phyloP scores from a whole-genome alignment of 805 yeast species.

The Hanseniaspora lindneri region DNA sequence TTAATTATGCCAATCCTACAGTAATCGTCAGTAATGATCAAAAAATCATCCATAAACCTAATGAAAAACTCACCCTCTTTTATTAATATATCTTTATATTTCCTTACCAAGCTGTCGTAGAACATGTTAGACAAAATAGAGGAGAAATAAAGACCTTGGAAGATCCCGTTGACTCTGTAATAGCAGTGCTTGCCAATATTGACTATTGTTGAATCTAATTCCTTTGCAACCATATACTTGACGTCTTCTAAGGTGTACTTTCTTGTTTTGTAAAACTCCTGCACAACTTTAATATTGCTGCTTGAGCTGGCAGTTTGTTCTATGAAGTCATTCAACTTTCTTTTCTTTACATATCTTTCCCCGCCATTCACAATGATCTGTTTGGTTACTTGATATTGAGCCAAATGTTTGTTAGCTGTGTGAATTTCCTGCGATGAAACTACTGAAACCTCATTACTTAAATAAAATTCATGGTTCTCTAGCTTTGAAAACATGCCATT shows the following conservation, averaged over 20 bases:
- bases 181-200: conserved; percentile 31
- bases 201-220: conserved; percentile 42
- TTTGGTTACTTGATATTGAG: background rate
- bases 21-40: conserved; percentile 45
- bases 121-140: conserved; percentile 61
- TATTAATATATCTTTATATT: conserved; percentile 19
- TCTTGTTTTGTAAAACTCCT: background rate
- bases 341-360: background rate
- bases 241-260: conserved; percentile 35
- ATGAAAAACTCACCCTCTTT: conserved; percentile 32
- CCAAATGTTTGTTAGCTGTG: conserved; percentile 1
- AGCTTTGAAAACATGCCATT: conserved; percentile 25
- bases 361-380: background rate
- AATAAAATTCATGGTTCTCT: conserved; percentile 1
- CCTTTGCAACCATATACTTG: conserved; percentile 36
- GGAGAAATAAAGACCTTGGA: conserved; percentile 76
- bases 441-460: conserved; percentile 1
- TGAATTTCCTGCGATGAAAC: background rate
- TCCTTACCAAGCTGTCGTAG: conserved; percentile 47
- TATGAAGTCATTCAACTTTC: background rate
- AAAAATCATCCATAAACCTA: conserved; percentile 75
- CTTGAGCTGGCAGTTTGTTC: background rate
- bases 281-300: background rate
- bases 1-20: conserved; percentile 26
- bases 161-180: conserved; percentile 55